These are phyloP conservation scores for Orbilia oligospora DNA, from an alignment of 2,329 filamentous ascomycete genomes.

Conservation along the genomic window DNA sequence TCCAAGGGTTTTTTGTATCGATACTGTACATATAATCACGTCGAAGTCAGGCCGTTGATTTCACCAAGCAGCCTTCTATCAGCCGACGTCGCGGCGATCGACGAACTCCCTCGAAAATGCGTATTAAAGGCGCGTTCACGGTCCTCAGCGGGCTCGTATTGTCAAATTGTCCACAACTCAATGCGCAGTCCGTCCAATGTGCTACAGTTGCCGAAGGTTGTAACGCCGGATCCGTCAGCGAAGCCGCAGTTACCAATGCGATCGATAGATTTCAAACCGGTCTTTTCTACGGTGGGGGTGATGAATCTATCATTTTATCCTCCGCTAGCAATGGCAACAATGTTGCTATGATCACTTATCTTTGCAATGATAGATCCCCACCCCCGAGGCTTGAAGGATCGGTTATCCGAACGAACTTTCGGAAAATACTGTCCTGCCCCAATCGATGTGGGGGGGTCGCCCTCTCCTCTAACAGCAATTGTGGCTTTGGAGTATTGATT, in stretches of 20 bases:
- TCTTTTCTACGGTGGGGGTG: slow-evolving; percentile 19
- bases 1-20: too few species aligned
- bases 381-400: slow-evolving; percentile 34
- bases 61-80: too few species aligned
- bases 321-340: background rate
- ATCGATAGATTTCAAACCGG: slow-evolving; percentile 40
- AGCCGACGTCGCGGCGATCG: background rate
- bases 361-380: slow-evolving; percentile 18
- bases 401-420: slow-evolving; percentile 23
- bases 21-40: too few species aligned
- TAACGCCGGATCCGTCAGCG: slow-evolving; percentile 13
- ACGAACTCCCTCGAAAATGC: background rate
- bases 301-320: slow-evolving; percentile 27
- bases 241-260: slow-evolving; percentile 26
- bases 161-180: background rate
- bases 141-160: background rate
- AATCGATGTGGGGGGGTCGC: slow-evolving; percentile 29
- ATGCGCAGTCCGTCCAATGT: slow-evolving; percentile 33
- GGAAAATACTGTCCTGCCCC: slow-evolving; percentile 23
- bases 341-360: slow-evolving; percentile 32
- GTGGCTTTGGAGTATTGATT: slow-evolving; percentile 34
- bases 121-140: background rate
- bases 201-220: slow-evolving; percentile 36
- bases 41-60: too few species aligned
- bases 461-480: slow-evolving; percentile 9